Base-by-base conservation (phyloP, 2,329 filamentous ascomycete species). In the Cyphellophora attinorum region DNA sequence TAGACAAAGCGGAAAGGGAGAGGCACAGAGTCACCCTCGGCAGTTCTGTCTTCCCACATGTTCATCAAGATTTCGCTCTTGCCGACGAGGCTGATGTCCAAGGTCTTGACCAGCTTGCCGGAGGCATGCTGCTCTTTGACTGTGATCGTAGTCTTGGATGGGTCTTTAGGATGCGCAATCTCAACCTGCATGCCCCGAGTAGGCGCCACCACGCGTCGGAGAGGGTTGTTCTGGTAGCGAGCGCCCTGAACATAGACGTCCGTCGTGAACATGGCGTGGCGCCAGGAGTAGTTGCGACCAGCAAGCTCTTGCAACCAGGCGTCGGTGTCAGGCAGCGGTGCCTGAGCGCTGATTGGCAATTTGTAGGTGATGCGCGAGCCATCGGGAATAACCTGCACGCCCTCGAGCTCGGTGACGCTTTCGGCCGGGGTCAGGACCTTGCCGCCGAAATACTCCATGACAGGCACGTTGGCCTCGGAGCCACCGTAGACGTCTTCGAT, bases 181-280 rank as follows among this genome's bases (percentile, higher is more conserved):
- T 98, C 91, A 19, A 98, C 85, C 40, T 86, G 81, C 59, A 96
- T 76, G 30, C 91, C 91, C 19, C 79, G 79, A 11, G 78, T 75
- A 11, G 91, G 91, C 8, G 84, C 80, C 47, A 96, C 89, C 40
- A 98, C 86, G 37, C 89, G 79, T 56, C 80, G 82, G 65, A 95
- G 82, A 0, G 91, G 93, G 63, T 98, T 98, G 38, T 85, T 93
- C 66, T 96, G 85, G 67, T 94, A 96, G 55, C 93, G 86, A 59
- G 94, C 82, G 11, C 88, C 91, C 60, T 98, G 91, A 4, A 95
- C 84, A 46, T 95, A 80, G 17, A 95, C 82, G 48, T 98, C 89
- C 0, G 88, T 82, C 40, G 85, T 85, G 61, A 98, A 89, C 40
- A 98, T 76, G 17, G 91, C 91, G 55, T 95, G 85, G 39, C 89